These are phyloP conservation scores for Rutstroemia sp. DNA, from an alignment of 2,329 filamentous ascomycete species.

Conservation along the genomic window DNA sequence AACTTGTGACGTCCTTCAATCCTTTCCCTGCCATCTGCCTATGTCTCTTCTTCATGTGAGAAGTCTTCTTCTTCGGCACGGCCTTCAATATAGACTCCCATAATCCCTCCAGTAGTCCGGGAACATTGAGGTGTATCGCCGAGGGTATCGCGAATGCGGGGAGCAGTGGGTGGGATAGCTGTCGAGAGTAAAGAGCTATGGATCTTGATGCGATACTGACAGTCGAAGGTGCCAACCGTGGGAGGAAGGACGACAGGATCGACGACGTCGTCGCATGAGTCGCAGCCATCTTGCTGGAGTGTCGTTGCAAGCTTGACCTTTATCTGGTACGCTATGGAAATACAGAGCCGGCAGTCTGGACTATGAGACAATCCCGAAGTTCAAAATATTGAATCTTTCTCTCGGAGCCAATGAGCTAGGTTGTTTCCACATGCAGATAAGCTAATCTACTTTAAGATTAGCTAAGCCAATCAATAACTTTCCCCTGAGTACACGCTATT, in stretches of 20 bases:
- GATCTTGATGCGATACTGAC: conserved; percentile 37
- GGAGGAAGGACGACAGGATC: conserved; percentile 45
- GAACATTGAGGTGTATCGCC: conserved; percentile 52
- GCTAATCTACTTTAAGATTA: conserved; percentile 6
- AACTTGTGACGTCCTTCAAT: conserved; percentile 76
- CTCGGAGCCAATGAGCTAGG: neutral
- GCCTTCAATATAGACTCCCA: conserved; percentile 91
- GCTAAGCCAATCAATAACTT: conserved; percentile 4
- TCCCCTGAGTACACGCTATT: conserved; percentile 9
- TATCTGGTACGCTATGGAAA: neutral
- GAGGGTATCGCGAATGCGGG: conserved; percentile 52
- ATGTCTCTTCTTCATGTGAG: conserved; percentile 88
- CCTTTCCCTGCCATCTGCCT: conserved; percentile 95
- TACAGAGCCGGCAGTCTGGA: neutral
- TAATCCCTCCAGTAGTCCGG: conserved; percentile 67
- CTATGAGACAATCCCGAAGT: neutral
- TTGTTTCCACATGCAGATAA: conserved; percentile 4
- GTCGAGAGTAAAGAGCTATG: conserved; percentile 38
- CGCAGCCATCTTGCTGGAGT: conserved; percentile 37
- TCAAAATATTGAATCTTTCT: neutral
- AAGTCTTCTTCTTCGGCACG: conserved; percentile 98
- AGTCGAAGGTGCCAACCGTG: conserved; percentile 41
- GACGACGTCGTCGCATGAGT: conserved; percentile 34
- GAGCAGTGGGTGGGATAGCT: conserved; percentile 41
- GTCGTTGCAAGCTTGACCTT: neutral